Percentiles rank a stretch among this genome's conserved stretches.
Evolutionary conservation across 2,329 filamentous ascomycete species (phyloP).

Genomic region (Tothia fuscella): DNA sequence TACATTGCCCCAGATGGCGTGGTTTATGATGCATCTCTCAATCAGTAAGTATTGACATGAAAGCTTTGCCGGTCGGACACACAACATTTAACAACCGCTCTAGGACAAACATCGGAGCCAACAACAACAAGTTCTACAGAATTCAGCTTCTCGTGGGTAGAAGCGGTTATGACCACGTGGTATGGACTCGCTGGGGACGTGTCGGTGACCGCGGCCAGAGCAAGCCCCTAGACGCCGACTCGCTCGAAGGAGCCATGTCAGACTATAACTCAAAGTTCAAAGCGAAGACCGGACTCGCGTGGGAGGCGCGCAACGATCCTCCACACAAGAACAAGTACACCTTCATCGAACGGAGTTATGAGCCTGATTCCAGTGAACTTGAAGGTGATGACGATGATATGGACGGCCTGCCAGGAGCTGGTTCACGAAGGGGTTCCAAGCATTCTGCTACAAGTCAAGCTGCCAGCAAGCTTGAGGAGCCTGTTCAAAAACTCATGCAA

Average conservation of each 20-base stretch:
- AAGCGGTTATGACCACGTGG: constrained; percentile 19
- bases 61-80: too few relatives aligned
- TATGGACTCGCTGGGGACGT: constrained; percentile 73
- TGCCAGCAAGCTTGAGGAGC: constrained; percentile 43
- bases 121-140: constrained; percentile 77
- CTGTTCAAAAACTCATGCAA: constrained; percentile 58
- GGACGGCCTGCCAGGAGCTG: constrained; percentile 16
- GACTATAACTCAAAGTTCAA: constrained; percentile 46
- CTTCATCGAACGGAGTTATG: constrained; percentile 69
- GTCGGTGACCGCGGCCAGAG: constrained; percentile 46
- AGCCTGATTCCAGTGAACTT: constrained; percentile 48
- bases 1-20: constrained; percentile 53
- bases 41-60: too few relatives aligned
- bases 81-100: too few relatives aligned
- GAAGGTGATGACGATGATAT: constrained; percentile 24
- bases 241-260: constrained; percentile 27
- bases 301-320: constrained; percentile 37
- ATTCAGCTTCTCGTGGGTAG: constrained; percentile 42
- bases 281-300: constrained; percentile 41
- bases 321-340: constrained; percentile 59
- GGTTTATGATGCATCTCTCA: constrained; percentile 69
- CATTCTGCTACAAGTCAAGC: constrained; percentile 14
- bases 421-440: constrained; percentile 13
- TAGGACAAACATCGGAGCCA: constrained; percentile 56
- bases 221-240: constrained; percentile 28